phyloP scores from a whole-genome alignment of 345 rosid species.

The Boechera stricta region DNA sequence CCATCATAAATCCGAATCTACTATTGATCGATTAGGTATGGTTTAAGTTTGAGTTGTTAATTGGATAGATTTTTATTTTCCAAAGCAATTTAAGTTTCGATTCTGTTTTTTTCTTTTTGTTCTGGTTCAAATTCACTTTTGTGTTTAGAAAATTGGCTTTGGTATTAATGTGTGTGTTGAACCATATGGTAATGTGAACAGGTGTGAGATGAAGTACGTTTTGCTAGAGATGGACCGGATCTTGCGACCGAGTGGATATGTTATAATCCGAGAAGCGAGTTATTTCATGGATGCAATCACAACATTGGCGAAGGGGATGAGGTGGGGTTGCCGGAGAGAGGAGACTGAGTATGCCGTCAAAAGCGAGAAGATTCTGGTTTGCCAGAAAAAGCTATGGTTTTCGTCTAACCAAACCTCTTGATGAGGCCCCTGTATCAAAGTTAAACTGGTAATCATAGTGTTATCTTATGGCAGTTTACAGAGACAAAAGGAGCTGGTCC shows the following conservation, averaged over 20 bases:
- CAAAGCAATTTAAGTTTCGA: no score
- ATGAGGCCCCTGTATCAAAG: constrained; percentile 18
- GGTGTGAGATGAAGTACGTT: constrained; percentile 88
- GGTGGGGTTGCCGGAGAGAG: constrained; percentile 81
- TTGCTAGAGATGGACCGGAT: constrained; percentile 93
- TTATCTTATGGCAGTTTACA: not conserved
- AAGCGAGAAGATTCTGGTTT: constrained; percentile 83
- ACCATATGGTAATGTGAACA: constrained; percentile 38
- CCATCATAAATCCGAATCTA: no score
- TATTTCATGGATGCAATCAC: constrained; percentile 76
- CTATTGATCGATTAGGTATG: no score
- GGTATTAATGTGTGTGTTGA: constrained; percentile 14
- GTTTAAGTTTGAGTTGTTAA: not conserved
- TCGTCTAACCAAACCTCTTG: constrained; percentile 50
- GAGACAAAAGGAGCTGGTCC: constrained; percentile 9
- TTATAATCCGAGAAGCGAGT: constrained; percentile 76
- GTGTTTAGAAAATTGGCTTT: not conserved
- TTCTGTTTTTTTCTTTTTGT: no score
- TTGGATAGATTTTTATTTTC: no score
- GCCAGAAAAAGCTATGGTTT: constrained; percentile 93
- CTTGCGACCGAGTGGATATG: constrained; percentile 78
- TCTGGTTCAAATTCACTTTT: no score
- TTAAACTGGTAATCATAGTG: constrained; percentile 29
- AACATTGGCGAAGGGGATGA: constrained; percentile 74
- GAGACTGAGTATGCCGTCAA: constrained; percentile 64